Conservation (phyloP, 495 filamentous ascomycete genomes). For the Hyaloscypha finlandica region DNA sequence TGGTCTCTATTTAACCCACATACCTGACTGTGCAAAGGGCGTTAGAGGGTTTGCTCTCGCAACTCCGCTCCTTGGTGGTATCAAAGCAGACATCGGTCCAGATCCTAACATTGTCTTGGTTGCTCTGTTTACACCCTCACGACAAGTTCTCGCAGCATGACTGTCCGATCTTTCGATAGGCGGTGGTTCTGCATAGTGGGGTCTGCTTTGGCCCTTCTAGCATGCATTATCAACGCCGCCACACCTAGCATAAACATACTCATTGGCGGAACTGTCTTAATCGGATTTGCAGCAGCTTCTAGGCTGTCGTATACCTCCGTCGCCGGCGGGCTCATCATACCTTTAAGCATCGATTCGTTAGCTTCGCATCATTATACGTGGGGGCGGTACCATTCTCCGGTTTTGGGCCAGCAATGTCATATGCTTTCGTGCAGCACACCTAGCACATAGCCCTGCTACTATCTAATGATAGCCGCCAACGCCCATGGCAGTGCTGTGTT, state of each 20-base stretch:
- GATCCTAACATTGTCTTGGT: conserved; percentile 40
- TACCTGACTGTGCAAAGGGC: neutral
- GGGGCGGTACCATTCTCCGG: conserved; percentile 32
- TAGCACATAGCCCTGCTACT: conserved; percentile 34
- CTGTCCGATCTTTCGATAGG: conserved; percentile 55
- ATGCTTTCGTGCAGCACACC: conserved; percentile 28
- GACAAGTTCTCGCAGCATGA: conserved; percentile 1
- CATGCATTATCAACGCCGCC: conserved; percentile 44
- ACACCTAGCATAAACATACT: conserved; percentile 45
- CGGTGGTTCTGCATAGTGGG: conserved; percentile 51
- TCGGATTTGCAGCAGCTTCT: conserved; percentile 38
- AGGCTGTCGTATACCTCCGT: conserved; percentile 28
- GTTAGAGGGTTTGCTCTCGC: conserved; percentile 12
- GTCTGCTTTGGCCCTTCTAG: conserved; percentile 43
- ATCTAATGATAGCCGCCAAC: conserved; percentile 36
- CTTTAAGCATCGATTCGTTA: conserved; percentile 16
- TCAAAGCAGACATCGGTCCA: conserved; percentile 39
- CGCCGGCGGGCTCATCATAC: conserved; percentile 11
- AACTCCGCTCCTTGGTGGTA: conserved; percentile 8
- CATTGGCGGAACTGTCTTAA: conserved; percentile 37
- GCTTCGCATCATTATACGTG: conserved; percentile 23
- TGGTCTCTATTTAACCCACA: neutral
- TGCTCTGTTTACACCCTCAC: conserved; percentile 38
- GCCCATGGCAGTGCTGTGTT: conserved; percentile 30
- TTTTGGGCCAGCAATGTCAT: conserved; percentile 30